These are phyloP conservation scores for Coniophora puteana DNA, from an alignment of 1,284 basidiomycete species.

Conservation along the genomic window DNA sequence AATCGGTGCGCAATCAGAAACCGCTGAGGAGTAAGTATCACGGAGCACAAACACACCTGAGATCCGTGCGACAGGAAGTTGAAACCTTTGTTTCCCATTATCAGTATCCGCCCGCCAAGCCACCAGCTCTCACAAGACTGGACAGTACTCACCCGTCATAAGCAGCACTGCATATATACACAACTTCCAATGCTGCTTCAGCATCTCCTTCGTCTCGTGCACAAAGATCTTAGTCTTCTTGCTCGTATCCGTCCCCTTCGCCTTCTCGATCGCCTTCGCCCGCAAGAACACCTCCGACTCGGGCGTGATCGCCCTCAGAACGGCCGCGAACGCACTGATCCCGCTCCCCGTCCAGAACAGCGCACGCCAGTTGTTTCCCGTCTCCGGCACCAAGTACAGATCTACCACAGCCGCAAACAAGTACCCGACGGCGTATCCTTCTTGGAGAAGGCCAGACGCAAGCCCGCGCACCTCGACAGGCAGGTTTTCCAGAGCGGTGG, in stretches of 20 bases:
- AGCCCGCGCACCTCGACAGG: slow-evolving; percentile 86
- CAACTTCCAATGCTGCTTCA: slow-evolving; percentile 81
- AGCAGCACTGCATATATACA: slow-evolving; percentile 83
- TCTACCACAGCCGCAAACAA: slow-evolving; percentile 73
- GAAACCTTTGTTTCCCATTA: slow-evolving; percentile 73
- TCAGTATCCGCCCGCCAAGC: not conserved
- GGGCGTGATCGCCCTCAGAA: slow-evolving; percentile 71
- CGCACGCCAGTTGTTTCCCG: slow-evolving; percentile 50
- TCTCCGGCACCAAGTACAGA: slow-evolving; percentile 62
- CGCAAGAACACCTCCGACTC: slow-evolving; percentile 78
- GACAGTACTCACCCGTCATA: slow-evolving; percentile 59
- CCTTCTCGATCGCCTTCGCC: slow-evolving; percentile 49
- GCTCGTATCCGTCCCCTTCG: slow-evolving; percentile 32
- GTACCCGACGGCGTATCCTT: slow-evolving; percentile 74
- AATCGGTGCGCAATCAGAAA: not conserved
- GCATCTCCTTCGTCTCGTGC: slow-evolving; percentile 68
- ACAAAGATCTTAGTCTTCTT: slow-evolving; percentile 74
- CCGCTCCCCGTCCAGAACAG: slow-evolving; percentile 72
- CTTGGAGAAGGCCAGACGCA: slow-evolving; percentile 80
- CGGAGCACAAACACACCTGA: slow-evolving; percentile 37
- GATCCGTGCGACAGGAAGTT: slow-evolving; percentile 93
- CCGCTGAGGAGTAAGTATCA: not conserved
- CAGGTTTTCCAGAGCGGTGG: slow-evolving; percentile 86
- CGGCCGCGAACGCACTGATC: slow-evolving; percentile 71
- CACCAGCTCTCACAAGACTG: not conserved